Evolutionary conservation across 1,284 basidiomycete species (phyloP).

Genomic region (Naganishia sp.): DNA sequence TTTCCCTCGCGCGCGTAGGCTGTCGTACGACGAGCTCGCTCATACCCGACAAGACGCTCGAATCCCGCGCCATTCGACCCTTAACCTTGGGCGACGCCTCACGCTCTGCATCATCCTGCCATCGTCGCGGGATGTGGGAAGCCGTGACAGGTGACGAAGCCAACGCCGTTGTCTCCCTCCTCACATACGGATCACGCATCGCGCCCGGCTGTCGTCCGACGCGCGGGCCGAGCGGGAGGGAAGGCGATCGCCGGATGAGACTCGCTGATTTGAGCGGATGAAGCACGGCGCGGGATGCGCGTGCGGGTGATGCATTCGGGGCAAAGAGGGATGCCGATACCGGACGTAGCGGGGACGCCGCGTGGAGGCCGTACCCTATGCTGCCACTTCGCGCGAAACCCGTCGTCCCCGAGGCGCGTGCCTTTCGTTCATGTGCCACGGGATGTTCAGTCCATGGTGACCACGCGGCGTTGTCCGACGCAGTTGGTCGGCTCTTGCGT

Average conservation of each 20-base stretch:
- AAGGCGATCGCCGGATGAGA: slow-evolving; percentile 14
- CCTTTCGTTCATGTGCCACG: slow-evolving; percentile 4
- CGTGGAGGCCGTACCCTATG: slow-evolving; percentile 13
- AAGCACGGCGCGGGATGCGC: not conserved
- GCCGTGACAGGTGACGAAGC: slow-evolving; percentile 7
- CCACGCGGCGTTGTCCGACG: not conserved
- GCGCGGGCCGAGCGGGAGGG: slow-evolving; percentile 6
- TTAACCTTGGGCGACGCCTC: not conserved
- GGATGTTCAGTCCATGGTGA: too few species aligned
- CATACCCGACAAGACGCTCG: slow-evolving; percentile 28
- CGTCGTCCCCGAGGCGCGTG: not conserved
- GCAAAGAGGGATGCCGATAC: not conserved
- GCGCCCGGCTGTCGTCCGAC: not conserved
- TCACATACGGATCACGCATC: slow-evolving; percentile 6
- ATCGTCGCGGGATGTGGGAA: not conserved
- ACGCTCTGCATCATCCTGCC: not conserved
- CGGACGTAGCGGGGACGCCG: slow-evolving; percentile 13
- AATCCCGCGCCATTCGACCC: slow-evolving; percentile 13
- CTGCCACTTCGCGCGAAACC: slow-evolving; percentile 16
- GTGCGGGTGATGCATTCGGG: not conserved
- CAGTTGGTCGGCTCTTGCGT: not conserved
- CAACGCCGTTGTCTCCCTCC: slow-evolving; percentile 18
- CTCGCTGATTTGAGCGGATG: slow-evolving; percentile 4
- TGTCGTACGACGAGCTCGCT: slow-evolving; percentile 8
- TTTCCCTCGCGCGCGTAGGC: not conserved